Evolutionary conservation across 768 basidiomycete genomes (phyloP).

Genomic region (Phanerochaete sordida): DNA sequence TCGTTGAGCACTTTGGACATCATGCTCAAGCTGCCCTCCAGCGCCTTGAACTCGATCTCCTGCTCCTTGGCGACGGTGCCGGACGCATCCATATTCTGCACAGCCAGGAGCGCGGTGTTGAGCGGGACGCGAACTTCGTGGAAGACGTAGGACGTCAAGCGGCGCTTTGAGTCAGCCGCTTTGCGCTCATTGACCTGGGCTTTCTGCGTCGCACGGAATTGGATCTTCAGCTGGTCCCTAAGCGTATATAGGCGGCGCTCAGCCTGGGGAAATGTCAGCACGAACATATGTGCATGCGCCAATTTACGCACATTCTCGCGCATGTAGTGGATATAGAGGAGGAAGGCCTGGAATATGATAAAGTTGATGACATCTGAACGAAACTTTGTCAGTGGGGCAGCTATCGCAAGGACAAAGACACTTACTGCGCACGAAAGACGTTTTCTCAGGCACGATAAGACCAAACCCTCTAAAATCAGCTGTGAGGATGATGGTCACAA

Average conservation of each 20-base stretch:
- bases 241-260: conserved; percentile 48
- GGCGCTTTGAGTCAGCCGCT: conserved; percentile 76
- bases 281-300: no score
- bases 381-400: not conserved
- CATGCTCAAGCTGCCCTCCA: conserved; percentile 79
- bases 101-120: conserved; percentile 80
- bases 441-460: conserved; percentile 1
- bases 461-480: not conserved
- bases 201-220: conserved; percentile 59
- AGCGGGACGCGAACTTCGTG: conserved; percentile 75
- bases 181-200: conserved; percentile 59
- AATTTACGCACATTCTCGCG: conserved; percentile 39
- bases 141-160: conserved; percentile 69
- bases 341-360: conserved; percentile 73
- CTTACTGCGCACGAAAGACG: conserved; percentile 5
- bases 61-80: conserved; percentile 70
- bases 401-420: not conserved
- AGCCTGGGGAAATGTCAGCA: no score
- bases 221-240: conserved; percentile 51
- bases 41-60: conserved; percentile 84
- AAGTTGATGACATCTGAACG: conserved; percentile 61
- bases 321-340: conserved; percentile 62
- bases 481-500: not conserved
- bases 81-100: conserved; percentile 88
- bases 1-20: conserved; percentile 88